Evolutionary conservation across 371 early-diverging fungal genomes (phyloP).

Genomic region (Batrachochytrium dendrobatidis): DNA sequence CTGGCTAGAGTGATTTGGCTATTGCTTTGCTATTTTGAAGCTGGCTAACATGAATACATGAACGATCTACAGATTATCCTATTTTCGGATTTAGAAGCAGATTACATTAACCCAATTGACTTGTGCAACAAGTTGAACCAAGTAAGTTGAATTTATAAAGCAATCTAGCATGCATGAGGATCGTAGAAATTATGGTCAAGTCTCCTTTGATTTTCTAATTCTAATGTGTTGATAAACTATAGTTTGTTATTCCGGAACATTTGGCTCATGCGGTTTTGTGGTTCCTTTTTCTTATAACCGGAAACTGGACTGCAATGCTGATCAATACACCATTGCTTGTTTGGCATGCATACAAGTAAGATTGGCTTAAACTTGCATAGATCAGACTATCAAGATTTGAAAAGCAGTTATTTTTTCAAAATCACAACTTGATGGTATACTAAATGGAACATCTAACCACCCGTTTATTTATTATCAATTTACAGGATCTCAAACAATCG

Average conservation of each 20-base stretch:
- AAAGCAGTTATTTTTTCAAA: too few species aligned
- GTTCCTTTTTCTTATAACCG: slow-evolving; percentile 72
- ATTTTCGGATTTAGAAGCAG: slow-evolving; percentile 91
- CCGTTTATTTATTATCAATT: too few species aligned
- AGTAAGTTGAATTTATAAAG: slow-evolving; percentile 51
- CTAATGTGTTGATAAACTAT: too few species aligned
- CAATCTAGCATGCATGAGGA: too few species aligned
- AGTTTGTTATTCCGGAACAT: slow-evolving; percentile 93
- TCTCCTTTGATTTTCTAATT: too few species aligned
- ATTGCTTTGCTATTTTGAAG: too few species aligned
- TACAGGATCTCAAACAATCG: slow-evolving; percentile 71
- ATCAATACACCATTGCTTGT: slow-evolving; percentile 80
- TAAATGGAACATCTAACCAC: too few species aligned
- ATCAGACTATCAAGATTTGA: background rate
- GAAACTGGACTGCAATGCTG: slow-evolving; percentile 78
- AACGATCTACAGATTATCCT: slow-evolving; percentile 89
- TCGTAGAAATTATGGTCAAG: too few species aligned
- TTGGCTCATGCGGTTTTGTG: slow-evolving; percentile 74
- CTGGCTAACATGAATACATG: too few species aligned
- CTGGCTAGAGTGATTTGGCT: too few species aligned
- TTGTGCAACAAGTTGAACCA: slow-evolving; percentile 91
- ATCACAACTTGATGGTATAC: too few species aligned
- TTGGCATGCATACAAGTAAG: slow-evolving; percentile 80
- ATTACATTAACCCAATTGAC: slow-evolving; percentile 98
- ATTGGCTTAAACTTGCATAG: background rate